Percentiles rank a stretch among this genome's conserved stretches.
These are phyloP conservation scores for Cucumis sativus DNA, from an alignment of 306 rosid species.

Conservation along the genomic window Cucumber_9930_V3 NC_026657.2:39433501-39434000, in stretches of 20 bases:
- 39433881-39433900: conserved; percentile 64
- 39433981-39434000: conserved; percentile 56
- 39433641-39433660: conserved; percentile 27
- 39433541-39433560: conserved; percentile 36
- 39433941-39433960: conserved; percentile 57
- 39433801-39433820: conserved; percentile 29
- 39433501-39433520: conserved; percentile 34
- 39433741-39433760: conserved; percentile 30
- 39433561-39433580: conserved; percentile 19
- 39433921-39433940: conserved; percentile 54
- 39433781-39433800: conserved; percentile 26
- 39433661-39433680: conserved; percentile 24
- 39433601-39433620: conserved; percentile 24
- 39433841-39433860: conserved; percentile 58
- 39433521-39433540: conserved; percentile 44
- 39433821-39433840: conserved; percentile 33
- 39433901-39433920: conserved; percentile 72
- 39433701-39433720: conserved; percentile 24
- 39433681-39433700: conserved; percentile 38
- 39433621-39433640: conserved; percentile 43
- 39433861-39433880: conserved; percentile 35
- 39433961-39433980: conserved; percentile 55
- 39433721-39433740: conserved; percentile 29
- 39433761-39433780: conserved; percentile 36
- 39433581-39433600: conserved; percentile 31